phyloP scores from a whole-genome alignment of 73 alveolate species.

The Paraurostyla sp. region DNA sequence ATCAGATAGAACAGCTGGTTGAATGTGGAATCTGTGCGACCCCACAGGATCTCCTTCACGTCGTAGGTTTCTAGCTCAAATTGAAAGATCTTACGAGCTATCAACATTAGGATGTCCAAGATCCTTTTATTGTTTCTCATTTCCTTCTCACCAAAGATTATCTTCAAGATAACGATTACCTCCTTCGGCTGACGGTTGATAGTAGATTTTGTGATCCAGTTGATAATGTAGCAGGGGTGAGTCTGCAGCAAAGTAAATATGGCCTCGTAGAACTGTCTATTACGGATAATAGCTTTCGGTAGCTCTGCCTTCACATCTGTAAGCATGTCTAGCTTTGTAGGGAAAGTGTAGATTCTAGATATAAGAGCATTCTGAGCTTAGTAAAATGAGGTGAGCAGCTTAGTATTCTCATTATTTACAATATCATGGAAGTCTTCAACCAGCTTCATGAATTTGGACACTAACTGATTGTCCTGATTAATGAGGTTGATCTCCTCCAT shows the following conservation, averaged over 20 bases:
- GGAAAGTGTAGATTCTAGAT: constrained; percentile 64
- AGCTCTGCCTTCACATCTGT: constrained; percentile 62
- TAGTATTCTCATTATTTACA: neutral
- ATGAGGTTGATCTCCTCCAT: constrained; percentile 50
- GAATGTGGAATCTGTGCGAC: constrained; percentile 63
- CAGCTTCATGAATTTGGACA: constrained; percentile 45
- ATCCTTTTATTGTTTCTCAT: constrained; percentile 49
- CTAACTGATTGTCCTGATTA: constrained; percentile 16
- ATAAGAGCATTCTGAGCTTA: constrained; percentile 50
- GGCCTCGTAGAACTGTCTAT: constrained; percentile 72
- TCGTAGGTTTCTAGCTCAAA: constrained; percentile 64
- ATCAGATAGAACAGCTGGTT: constrained; percentile 45
- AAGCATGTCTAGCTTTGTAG: constrained; percentile 17
- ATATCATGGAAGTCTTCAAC: constrained; percentile 28
- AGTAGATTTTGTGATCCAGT: constrained; percentile 58
- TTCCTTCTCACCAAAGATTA: constrained; percentile 68
- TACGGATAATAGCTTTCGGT: constrained; percentile 75
- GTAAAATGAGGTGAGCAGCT: constrained; percentile 8
- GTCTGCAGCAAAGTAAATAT: constrained; percentile 67
- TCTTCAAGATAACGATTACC: constrained; percentile 52
- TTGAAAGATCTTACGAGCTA: constrained; percentile 44
- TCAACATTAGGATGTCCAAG: constrained; percentile 61
- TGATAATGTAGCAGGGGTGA: constrained; percentile 81
- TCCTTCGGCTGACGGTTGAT: constrained; percentile 55
- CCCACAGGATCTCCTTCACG: constrained; percentile 61